Percentiles rank a stretch among this genome's conserved stretches.
Evolutionary conservation across 2,329 filamentous ascomycete species (phyloP).

Genomic region (Chaetothyriales sp.): DNA sequence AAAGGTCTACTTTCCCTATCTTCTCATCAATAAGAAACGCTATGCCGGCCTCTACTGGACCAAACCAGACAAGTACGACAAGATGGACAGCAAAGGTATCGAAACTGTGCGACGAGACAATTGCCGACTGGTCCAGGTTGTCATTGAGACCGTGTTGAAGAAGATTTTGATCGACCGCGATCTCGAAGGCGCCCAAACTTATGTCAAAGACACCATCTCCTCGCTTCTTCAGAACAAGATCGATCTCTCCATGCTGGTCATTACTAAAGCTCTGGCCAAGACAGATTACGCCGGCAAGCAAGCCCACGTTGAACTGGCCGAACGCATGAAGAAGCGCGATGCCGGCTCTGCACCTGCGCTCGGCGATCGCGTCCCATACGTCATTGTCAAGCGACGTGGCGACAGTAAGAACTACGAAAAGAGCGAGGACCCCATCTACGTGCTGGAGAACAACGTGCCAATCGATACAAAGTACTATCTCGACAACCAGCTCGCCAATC

Average conservation of each 20-base stretch:
- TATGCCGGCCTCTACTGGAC: slow-evolving; percentile 99
- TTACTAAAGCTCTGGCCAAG: slow-evolving; percentile 92
- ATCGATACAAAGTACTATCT: slow-evolving; percentile 98
- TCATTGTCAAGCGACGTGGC: slow-evolving; percentile 83
- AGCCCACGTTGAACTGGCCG: slow-evolving; percentile 87
- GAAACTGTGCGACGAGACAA: slow-evolving; percentile 97
- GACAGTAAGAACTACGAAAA: slow-evolving; percentile 94
- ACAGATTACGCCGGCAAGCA: slow-evolving; percentile 81
- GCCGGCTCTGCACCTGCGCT: slow-evolving; percentile 83
- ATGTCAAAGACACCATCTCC: slow-evolving; percentile 91
- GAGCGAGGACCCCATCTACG: slow-evolving; percentile 92
- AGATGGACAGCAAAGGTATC: slow-evolving; percentile 99
- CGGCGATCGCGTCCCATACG: slow-evolving; percentile 93
- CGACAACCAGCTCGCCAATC: slow-evolving; percentile 95
- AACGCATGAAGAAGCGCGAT: slow-evolving; percentile 95
- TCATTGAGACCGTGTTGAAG: slow-evolving; percentile 88
- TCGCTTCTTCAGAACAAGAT: slow-evolving; percentile 94
- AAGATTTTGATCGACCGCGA: slow-evolving; percentile 95
- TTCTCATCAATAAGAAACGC: slow-evolving; percentile 99
- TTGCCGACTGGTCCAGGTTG: slow-evolving; percentile 85
- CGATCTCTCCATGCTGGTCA: slow-evolving; percentile 98
- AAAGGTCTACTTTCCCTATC: slow-evolving; percentile 95
- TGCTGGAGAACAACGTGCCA: slow-evolving; percentile 91
- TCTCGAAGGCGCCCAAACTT: slow-evolving; percentile 79
- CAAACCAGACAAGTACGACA: slow-evolving; percentile 85